These are phyloP conservation scores for Amanita subjunquillea DNA, from an alignment of 768 basidiomycete species.

Conservation along the genomic window DNA sequence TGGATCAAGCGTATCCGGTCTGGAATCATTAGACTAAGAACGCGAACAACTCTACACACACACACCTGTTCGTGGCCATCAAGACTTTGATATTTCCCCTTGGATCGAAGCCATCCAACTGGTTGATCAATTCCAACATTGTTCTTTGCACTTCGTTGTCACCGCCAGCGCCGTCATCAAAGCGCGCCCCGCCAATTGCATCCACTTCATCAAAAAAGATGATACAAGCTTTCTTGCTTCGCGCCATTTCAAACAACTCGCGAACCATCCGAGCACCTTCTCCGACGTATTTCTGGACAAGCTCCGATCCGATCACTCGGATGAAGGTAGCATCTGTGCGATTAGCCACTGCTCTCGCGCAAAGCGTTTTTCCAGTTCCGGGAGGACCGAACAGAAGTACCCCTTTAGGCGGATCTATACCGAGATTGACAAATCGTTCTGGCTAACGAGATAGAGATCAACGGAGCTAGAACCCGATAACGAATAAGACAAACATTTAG, in stretches of 20 bases:
- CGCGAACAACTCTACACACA: slow-evolving; percentile 1
- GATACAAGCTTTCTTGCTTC: slow-evolving; percentile 97
- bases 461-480: background rate
- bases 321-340: slow-evolving; percentile 99
- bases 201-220: slow-evolving; percentile 99
- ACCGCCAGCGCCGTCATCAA: slow-evolving; percentile 97
- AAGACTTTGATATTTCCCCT: slow-evolving; percentile 99
- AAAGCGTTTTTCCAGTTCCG: slow-evolving; percentile 97
- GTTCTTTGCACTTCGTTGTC: slow-evolving; percentile 99
- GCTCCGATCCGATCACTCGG: slow-evolving; percentile 96
- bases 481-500: slow-evolving; percentile 57
- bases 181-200: slow-evolving; percentile 95
- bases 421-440: slow-evolving; percentile 96
- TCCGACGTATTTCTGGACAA: slow-evolving; percentile 99
- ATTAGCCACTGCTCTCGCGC: slow-evolving; percentile 96
- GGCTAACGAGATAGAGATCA: slow-evolving; percentile 49
- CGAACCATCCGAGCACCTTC: slow-evolving; percentile 99
- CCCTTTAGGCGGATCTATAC: slow-evolving; percentile 98
- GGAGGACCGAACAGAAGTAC: slow-evolving; percentile 93
- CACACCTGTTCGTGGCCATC: slow-evolving; percentile 96
- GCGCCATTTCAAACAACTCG: slow-evolving; percentile 98
- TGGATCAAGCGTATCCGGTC: slow-evolving; percentile 97
- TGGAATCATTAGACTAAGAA: slow-evolving; percentile 17
- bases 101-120: slow-evolving; percentile 96
- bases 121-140: slow-evolving; percentile 98